Conservation (phyloP, 768 basidiomycete species). For the Kwoniella heveanensis region DNA sequence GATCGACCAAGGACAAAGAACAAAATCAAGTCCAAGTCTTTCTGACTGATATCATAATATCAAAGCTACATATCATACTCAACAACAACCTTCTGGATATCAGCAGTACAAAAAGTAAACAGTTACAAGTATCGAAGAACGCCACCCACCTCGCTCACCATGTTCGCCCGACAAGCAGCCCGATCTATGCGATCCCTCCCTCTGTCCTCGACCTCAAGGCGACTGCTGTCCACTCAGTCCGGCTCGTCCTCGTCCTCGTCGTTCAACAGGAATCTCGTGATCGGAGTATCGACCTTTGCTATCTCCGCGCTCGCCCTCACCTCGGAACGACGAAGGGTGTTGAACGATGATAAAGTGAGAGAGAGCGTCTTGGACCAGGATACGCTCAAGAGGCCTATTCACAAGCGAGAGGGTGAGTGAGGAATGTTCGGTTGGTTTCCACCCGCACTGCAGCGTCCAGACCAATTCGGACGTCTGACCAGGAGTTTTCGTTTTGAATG, state of each 20-base stretch:
- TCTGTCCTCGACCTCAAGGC: conserved; percentile 2
- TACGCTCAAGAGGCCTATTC: conserved; percentile 33
- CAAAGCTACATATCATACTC: no score
- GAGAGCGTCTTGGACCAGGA: conserved; percentile 32
- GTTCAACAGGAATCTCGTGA: conserved; percentile 15
- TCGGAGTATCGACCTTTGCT: conserved; percentile 14
- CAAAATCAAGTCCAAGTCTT: no score
- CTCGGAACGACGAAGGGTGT: conserved; percentile 11
- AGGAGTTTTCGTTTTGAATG: no score
- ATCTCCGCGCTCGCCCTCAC: conserved; percentile 15
- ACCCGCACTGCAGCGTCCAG: no score
- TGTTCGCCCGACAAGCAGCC: conserved; percentile 17
- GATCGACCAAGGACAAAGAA: neutral
- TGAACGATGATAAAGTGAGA: conserved; percentile 21
- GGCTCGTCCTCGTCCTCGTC: conserved; percentile 16
- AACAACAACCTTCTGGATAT: no score
- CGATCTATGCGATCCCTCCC: conserved; percentile 20
- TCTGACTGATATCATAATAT: no score
- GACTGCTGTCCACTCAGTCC: conserved; percentile 5
- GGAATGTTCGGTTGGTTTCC: no score
- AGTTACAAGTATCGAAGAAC: no score
- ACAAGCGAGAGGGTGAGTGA: conserved; percentile 24
- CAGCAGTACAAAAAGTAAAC: no score
- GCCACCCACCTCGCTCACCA: no score
- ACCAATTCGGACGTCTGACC: no score